These are phyloP conservation scores for Angomonas ambiguus DNA, from an alignment of 208 protist species.

Conservation along the genomic window DNA sequence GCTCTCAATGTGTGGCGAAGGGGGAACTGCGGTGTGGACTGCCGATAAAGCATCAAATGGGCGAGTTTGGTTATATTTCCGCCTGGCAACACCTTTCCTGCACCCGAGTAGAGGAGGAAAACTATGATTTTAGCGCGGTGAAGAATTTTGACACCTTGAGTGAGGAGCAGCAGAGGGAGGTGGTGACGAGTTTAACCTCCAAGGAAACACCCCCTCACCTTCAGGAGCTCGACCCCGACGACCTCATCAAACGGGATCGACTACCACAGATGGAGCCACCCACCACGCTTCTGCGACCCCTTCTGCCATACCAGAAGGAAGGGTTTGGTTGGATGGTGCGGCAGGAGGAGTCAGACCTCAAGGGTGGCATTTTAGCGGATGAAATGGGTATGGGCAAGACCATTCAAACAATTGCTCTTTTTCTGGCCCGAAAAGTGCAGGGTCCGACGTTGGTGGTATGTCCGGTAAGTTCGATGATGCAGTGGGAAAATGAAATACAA, in stretches of 20 bases:
- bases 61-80: constrained; percentile 86
- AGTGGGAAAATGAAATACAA: constrained; percentile 88
- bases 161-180: constrained; percentile 36
- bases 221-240: constrained; percentile 76
- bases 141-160: constrained; percentile 46
- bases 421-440: constrained; percentile 64
- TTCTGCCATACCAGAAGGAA: constrained; percentile 85
- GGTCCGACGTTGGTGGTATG: constrained; percentile 88
- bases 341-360: constrained; percentile 60
- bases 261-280: constrained; percentile 51
- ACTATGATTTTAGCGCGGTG: constrained; percentile 25
- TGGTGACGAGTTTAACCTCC: constrained; percentile 58
- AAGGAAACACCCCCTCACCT: constrained; percentile 54
- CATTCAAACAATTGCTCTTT: constrained; percentile 92
- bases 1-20: constrained; percentile 78
- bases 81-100: constrained; percentile 85
- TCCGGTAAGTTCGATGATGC: constrained; percentile 90
- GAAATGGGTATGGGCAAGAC: constrained; percentile 99
- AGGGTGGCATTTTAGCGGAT: constrained; percentile 96
- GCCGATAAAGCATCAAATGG: constrained; percentile 73
- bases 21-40: constrained; percentile 74
- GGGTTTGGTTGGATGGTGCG: constrained; percentile 83
- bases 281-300: constrained; percentile 41
- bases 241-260: constrained; percentile 55
- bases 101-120: constrained; percentile 43